phyloP scores from a whole-genome alignment of 2,329 filamentous ascomycete genomes.

The Diaporthe humulicola region DNA sequence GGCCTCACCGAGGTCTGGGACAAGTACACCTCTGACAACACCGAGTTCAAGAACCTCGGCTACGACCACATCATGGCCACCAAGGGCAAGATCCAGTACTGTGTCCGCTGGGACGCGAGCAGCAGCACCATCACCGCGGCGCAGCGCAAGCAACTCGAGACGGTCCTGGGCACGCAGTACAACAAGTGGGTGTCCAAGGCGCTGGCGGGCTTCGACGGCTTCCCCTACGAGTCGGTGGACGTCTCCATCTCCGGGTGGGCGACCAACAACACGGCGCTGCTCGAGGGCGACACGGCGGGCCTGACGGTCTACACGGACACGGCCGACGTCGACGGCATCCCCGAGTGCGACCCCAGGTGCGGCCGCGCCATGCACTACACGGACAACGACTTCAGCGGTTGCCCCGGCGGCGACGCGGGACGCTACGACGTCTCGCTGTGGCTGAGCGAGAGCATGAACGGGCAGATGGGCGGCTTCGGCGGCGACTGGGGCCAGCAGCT shows the following conservation, averaged over 20 bases:
- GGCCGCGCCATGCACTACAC: constrained; percentile 8
- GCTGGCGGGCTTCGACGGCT: constrained; percentile 17
- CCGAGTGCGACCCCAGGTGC: constrained; percentile 12
- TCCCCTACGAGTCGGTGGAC: constrained; percentile 7
- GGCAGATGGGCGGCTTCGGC: constrained; percentile 24
- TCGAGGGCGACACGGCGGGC: constrained; percentile 18
- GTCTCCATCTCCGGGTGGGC: constrained; percentile 22
- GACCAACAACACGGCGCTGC: constrained; percentile 19
- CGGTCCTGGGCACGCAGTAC: constrained; percentile 19
- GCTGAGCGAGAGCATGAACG: constrained; percentile 21
- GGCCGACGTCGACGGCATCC: constrained; percentile 10
- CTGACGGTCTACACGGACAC: not conserved
- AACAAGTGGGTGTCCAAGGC: constrained; percentile 28
- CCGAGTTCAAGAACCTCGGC: constrained; percentile 9
- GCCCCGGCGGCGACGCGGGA: not conserved
- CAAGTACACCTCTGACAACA: constrained; percentile 14
- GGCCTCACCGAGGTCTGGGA: constrained; percentile 21
- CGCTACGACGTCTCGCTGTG: constrained; percentile 22
- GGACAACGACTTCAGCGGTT: constrained; percentile 15
- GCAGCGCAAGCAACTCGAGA: constrained; percentile 17
- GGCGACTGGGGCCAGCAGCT: constrained; percentile 26
- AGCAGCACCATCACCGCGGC: constrained; percentile 9
- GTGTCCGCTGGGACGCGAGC: constrained; percentile 20
- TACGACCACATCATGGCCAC: constrained; percentile 23
- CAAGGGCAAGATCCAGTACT: constrained; percentile 21